Conservation (phyloP, 1,139 yeast genomes). For the Tardiomyces digboiensis region DNA sequence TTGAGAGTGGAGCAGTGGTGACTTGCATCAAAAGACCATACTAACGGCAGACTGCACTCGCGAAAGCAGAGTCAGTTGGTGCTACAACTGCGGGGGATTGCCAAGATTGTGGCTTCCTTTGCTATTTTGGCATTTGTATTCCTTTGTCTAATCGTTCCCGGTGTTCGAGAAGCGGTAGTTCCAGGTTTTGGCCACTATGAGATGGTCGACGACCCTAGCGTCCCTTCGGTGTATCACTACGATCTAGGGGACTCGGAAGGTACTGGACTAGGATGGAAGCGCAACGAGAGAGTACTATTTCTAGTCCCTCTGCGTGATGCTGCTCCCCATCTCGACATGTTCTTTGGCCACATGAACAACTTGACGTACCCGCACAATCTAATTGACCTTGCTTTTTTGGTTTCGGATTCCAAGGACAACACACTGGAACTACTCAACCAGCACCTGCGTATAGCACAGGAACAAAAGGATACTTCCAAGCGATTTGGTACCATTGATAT, state of each 20-base stretch:
- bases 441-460: conserved; percentile 43
- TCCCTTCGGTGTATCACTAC: conserved; percentile 41
- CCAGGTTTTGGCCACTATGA: conserved; percentile 1
- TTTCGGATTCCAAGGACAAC: conserved; percentile 58
- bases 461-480: conserved; percentile 40
- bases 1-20: too few relatives aligned
- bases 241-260: conserved; percentile 42
- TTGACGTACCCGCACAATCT: conserved; percentile 57
- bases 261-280: conserved; percentile 43
- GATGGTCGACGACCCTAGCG: conserved; percentile 17
- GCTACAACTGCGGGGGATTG: neutral
- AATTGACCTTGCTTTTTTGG: conserved; percentile 54
- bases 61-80: neutral
- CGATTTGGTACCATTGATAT: conserved; percentile 46
- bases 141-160: neutral
- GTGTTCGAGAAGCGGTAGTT: neutral
- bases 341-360: conserved; percentile 48
- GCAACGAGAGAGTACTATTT: conserved; percentile 44
- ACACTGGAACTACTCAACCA: conserved; percentile 40
- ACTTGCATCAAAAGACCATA: too few relatives aligned
- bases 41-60: neutral
- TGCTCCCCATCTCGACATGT: conserved; percentile 52
- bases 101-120: neutral
- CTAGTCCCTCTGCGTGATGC: conserved; percentile 65
- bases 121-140: neutral